Evolutionary conservation across 169 alveolate genomes (phyloP).

Genomic region (Cryptosporidium tyzzeri): DNA sequence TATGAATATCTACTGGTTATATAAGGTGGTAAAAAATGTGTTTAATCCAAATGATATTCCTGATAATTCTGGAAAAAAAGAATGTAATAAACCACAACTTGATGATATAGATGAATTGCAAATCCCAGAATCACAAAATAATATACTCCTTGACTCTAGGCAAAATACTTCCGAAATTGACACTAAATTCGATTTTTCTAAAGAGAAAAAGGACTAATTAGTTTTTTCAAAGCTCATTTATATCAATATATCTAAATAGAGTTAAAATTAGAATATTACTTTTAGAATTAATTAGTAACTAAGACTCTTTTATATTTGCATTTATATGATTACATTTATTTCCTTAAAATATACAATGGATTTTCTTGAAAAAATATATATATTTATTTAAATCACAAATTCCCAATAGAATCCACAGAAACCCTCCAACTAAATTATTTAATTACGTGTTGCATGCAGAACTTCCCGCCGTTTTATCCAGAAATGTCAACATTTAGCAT

Average conservation of each 20-base stretch:
- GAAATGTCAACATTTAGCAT: not conserved
- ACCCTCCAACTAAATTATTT: not conserved
- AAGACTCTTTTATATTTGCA: too few species aligned
- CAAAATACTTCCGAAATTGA: not conserved
- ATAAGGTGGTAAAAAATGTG: constrained; percentile 50
- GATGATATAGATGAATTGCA: constrained; percentile 57
- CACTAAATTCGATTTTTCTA: not conserved
- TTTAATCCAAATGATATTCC: constrained; percentile 48
- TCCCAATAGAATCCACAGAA: too few species aligned
- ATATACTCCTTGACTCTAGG: constrained; percentile 35
- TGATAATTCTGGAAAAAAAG: constrained; percentile 16
- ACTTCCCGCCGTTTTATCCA: not conserved
- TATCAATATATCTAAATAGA: not conserved
- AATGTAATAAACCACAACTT: constrained; percentile 17
- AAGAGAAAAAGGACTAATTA: not conserved
- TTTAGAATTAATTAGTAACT: not conserved
- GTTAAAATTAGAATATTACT: not conserved
- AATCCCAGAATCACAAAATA: constrained; percentile 33
- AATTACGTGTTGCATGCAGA: constrained; percentile 4
- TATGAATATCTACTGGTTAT: constrained; percentile 61
- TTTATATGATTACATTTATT: too few species aligned
- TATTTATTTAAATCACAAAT: too few species aligned
- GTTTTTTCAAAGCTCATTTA: not conserved
- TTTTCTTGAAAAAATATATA: too few species aligned
- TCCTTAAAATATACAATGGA: not conserved